These are phyloP conservation scores for Phytophthora hibernalis DNA, from an alignment of 352 stramenopile genomes.

Conservation along the genomic window DNA sequence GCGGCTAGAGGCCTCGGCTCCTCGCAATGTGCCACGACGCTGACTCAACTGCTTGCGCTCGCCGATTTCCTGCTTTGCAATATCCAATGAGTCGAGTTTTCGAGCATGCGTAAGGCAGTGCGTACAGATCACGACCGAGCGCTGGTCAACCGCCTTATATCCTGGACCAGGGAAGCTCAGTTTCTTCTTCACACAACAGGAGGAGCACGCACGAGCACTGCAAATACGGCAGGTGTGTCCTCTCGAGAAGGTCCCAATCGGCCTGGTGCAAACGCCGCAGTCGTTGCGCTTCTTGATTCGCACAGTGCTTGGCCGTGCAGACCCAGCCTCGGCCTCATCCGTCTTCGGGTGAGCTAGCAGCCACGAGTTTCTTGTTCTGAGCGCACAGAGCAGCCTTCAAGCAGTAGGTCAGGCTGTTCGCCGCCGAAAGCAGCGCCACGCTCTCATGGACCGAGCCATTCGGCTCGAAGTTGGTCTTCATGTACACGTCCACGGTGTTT, in stretches of 20 bases:
- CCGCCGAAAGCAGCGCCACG: conserved; percentile 41
- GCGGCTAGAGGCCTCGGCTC: conserved; percentile 2
- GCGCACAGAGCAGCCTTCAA: conserved; percentile 43
- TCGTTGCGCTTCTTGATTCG: conserved; percentile 33
- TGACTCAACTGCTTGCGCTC: conserved; percentile 19
- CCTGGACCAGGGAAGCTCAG: conserved; percentile 40
- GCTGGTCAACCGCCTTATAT: conserved; percentile 43
- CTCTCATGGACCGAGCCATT: conserved; percentile 42
- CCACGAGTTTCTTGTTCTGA: conserved; percentile 66
- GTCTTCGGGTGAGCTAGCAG: conserved; percentile 42
- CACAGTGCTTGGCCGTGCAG: conserved; percentile 23
- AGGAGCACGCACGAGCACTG: conserved; percentile 38
- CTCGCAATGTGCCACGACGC: conserved; percentile 15
- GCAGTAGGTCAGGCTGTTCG: conserved; percentile 46
- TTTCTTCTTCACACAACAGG: conserved; percentile 48
- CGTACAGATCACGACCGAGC: conserved; percentile 40
- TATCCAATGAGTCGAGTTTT: conserved; percentile 39
- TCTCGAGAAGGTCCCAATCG: conserved; percentile 39
- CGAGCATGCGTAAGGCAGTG: conserved; percentile 42
- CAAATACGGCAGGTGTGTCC: conserved; percentile 42
- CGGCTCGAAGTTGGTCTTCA: conserved; percentile 55
- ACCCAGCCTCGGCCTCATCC: conserved; percentile 16
- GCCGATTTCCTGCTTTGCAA: conserved; percentile 38
- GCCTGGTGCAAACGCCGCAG: conserved; percentile 44
- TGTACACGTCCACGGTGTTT: conserved; percentile 55